These are phyloP conservation scores for Rhizophagus clarus DNA, from an alignment of 192 early-diverging fungal genomes.

Conservation along the genomic window DNA sequence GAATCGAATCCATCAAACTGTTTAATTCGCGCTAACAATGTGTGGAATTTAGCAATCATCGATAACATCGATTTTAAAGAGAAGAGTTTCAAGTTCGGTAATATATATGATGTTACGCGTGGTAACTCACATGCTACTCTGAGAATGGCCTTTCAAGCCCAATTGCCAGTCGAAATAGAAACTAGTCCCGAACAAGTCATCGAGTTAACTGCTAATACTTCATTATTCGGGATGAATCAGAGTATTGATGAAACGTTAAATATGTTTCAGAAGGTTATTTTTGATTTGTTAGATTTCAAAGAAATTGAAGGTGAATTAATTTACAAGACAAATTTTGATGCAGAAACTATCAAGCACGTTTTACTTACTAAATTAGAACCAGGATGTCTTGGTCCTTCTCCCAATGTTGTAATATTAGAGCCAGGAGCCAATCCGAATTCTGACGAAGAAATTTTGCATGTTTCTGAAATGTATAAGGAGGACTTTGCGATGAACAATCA, in stretches of 20 bases:
- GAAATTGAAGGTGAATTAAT: no score
- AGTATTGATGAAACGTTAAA: no score
- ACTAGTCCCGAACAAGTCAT: background rate
- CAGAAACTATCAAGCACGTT: background rate
- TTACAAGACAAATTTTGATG: background rate
- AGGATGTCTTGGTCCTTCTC: no score
- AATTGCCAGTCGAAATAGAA: background rate
- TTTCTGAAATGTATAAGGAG: no score
- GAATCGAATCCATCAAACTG: background rate
- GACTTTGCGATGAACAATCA: background rate
- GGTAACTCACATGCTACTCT: background rate
- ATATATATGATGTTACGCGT: background rate
- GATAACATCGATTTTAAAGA: conserved; percentile 6
- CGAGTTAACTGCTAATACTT: background rate
- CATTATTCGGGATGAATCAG: background rate
- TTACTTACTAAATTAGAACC: background rate
- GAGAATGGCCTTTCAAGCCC: background rate
- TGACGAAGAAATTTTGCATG: no score
- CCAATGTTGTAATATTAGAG: no score
- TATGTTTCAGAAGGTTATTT: no score
- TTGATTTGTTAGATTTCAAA: no score
- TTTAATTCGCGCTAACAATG: background rate
- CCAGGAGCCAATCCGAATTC: no score
- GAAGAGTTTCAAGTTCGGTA: background rate
- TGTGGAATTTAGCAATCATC: background rate